These are phyloP conservation scores for Gracilaria gracilis DNA, from an alignment of 23 red algal genomes.

Conservation along the genomic window DNA sequence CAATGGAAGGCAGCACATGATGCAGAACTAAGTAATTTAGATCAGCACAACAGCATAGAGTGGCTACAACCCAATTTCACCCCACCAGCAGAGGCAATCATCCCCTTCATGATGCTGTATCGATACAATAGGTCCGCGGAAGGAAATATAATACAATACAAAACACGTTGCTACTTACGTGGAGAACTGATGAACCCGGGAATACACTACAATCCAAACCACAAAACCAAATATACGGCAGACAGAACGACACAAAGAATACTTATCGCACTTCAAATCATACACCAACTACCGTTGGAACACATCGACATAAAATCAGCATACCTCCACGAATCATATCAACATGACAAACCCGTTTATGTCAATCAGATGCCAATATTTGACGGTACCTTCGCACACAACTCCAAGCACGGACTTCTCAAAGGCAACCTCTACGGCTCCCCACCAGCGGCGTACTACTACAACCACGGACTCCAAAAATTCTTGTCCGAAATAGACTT, in stretches of 20 bases:
- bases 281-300: background rate
- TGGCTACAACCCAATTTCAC: conserved; percentile 1
- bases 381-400: background rate
- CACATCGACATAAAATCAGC: conserved; percentile 13
- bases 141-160: conserved; percentile 15
- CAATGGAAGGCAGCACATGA: conserved; percentile 25
- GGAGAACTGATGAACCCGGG: conserved; percentile 57
- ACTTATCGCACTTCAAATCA: conserved; percentile 12
- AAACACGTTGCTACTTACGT: conserved; percentile 32
- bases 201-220: conserved; percentile 30
- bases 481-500: too few relatives aligned
- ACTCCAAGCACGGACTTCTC: background rate
- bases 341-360: background rate
- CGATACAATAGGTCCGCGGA: conserved; percentile 1
- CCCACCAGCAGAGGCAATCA: background rate
- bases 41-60: conserved; percentile 7
- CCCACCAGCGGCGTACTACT: background rate
- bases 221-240: conserved; percentile 27
- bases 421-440: background rate
- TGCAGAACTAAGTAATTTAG: background rate
- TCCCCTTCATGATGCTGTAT: background rate
- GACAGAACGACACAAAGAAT: conserved; percentile 24
- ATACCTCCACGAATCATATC: background rate
- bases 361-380: background rate
- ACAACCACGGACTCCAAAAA: conserved; percentile 22